Evolutionary conservation across 352 stramenopile genomes (phyloP), one percentile per base, ranked within the genome.

Genomic region (Pythium graminicola): DNA sequence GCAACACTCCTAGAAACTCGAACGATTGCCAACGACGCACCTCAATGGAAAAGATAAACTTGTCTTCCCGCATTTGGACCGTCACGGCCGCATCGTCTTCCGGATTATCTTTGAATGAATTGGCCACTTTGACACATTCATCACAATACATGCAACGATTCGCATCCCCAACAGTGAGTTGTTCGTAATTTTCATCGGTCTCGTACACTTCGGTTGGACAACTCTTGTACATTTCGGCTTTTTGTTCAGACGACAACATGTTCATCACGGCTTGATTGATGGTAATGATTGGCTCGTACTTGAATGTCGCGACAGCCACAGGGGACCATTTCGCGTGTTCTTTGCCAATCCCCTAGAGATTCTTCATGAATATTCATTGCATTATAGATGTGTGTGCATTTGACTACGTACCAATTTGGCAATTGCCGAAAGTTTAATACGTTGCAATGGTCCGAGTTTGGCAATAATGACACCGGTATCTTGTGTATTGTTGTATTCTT

Each of bases 301-400:
- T 77, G 74, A 99, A 99, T 48, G 84, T 96, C 19, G 95, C 96
- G 5, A 95, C 99, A 1, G 92, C 85, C 16, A 99, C 95, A 2
- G 96, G 96, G 20, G 89, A 98, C 60, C 95, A 99, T 70, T 99
- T 99, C 46, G 96, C 95, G 72, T 99, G 96, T 66, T 98, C 95
- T 57, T 97, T 97, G 19, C 94, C 96, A 5, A 97, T 83, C 22
- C 95, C 95, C 68, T 97, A 99, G 65, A 64, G 99, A 98, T 68
- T 99, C 93, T 64, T 97, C 90, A 45, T 95, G 74, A n/a, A n/a
- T n/a, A n/a, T n/a, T n/a, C n/a, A n/a, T n/a, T n/a, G n/a, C n/a
- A n/a, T n/a, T n/a, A n/a, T n/a, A n/a, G n/a, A n/a, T n/a, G n/a
- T n/a, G n/a, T n/a, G n/a, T n/a, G n/a, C n/a, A n/a, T n/a, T n/a